phyloP scores from a whole-genome alignment of 2,329 filamentous ascomycete genomes.

The Sporothrix luriei region DNA sequence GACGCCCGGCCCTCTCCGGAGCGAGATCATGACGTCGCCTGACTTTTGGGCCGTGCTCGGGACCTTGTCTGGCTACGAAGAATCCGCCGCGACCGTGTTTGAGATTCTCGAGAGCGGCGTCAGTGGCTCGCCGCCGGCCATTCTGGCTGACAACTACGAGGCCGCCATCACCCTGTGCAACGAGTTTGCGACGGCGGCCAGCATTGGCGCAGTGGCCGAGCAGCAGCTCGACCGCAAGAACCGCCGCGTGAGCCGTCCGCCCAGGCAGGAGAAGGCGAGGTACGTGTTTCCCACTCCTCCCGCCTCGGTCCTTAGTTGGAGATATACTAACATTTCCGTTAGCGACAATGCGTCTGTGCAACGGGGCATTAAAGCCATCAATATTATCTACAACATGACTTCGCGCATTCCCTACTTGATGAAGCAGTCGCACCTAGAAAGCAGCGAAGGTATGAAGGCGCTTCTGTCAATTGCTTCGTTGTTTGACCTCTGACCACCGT shows the following conservation, averaged over 20 bases:
- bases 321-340: neutral
- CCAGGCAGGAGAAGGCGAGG: constrained; percentile 60
- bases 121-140: constrained; percentile 72
- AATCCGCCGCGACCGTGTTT: constrained; percentile 78
- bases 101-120: constrained; percentile 81
- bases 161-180: constrained; percentile 81
- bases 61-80: constrained; percentile 67
- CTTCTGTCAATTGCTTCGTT: no score
- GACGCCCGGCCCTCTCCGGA: constrained; percentile 74
- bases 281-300: constrained; percentile 43
- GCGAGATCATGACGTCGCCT: constrained; percentile 92
- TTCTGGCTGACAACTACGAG: constrained; percentile 95
- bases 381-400: constrained; percentile 80
- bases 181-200: constrained; percentile 83
- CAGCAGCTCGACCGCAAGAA: constrained; percentile 62
- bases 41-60: constrained; percentile 95
- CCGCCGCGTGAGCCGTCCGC: constrained; percentile 43
- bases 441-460: constrained; percentile 66
- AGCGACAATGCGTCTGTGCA: constrained; percentile 73
- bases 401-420: constrained; percentile 82
- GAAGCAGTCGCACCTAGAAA: constrained; percentile 88
- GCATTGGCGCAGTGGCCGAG: constrained; percentile 69
- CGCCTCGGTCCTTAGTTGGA: neutral
- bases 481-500: neutral
- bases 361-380: constrained; percentile 78